Percentiles rank a stretch among this genome's conserved stretches.
phyloP scores from a whole-genome alignment of 768 basidiomycete genomes.

The Psilocybe tampanensis region DNA sequence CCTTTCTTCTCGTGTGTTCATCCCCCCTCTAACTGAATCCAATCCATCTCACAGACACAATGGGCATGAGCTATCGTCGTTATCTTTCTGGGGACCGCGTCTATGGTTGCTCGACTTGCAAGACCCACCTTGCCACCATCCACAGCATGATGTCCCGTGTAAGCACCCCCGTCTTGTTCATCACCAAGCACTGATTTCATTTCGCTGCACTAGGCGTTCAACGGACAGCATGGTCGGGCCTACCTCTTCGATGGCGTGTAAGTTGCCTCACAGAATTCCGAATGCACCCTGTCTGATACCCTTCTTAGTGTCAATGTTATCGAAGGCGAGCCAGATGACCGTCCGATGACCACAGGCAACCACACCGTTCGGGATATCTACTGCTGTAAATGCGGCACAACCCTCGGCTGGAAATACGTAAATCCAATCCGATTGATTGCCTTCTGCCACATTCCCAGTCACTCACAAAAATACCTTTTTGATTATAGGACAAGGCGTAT shows the following conservation, averaged over 20 bases:
- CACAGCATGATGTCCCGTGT: slow-evolving; percentile 91
- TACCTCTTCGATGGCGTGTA: slow-evolving; percentile 95
- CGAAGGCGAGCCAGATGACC: slow-evolving; percentile 87
- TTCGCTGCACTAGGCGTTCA: slow-evolving; percentile 73
- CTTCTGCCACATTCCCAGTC: not conserved
- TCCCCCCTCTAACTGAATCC: slow-evolving; percentile 32
- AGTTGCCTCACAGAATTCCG: slow-evolving; percentile 34
- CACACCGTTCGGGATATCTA: slow-evolving; percentile 96
- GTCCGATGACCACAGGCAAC: slow-evolving; percentile 95
- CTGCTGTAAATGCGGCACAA: slow-evolving; percentile 86
- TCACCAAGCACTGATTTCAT: slow-evolving; percentile 12
- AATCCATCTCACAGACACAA: slow-evolving; percentile 30
- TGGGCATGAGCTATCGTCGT: slow-evolving; percentile 90
- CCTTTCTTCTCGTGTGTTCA: slow-evolving; percentile 17
- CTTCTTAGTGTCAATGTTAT: slow-evolving; percentile 81
- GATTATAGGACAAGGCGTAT: slow-evolving; percentile 84
- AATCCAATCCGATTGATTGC: slow-evolving; percentile 28
- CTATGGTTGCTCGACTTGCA: slow-evolving; percentile 86
- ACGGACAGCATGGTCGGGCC: slow-evolving; percentile 94
- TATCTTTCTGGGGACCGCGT: slow-evolving; percentile 86
- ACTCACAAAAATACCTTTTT: slow-evolving; percentile 9
- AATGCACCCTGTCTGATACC: slow-evolving; percentile 15
- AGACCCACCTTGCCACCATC: slow-evolving; percentile 88
- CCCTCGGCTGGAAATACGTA: slow-evolving; percentile 99
- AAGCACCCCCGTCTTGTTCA: slow-evolving; percentile 28